phyloP scores from a whole-genome alignment of 2,329 filamentous ascomycete species.

The Epichloe gansuensis region DNA sequence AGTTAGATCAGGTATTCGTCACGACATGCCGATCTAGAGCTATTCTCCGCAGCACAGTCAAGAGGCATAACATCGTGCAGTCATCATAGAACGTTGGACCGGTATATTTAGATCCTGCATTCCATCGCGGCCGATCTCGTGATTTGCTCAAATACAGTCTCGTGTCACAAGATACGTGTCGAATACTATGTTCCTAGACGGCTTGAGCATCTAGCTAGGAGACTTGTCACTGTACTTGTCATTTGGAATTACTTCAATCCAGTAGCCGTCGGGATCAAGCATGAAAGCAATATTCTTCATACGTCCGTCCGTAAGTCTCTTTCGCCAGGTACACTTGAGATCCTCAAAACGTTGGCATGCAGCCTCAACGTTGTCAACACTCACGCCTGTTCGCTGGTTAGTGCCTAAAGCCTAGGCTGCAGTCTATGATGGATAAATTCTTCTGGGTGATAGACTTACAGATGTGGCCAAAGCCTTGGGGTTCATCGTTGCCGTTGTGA shows the following conservation, averaged over 20 bases:
- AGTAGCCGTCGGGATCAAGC: constrained; percentile 78
- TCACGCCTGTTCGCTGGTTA: constrained; percentile 42
- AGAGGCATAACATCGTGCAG: neutral
- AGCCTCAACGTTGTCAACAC: constrained; percentile 78
- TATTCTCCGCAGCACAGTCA: too few species aligned
- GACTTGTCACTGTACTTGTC: constrained; percentile 25
- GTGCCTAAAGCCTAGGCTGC: neutral
- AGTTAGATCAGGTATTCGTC: too few species aligned
- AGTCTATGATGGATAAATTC: neutral
- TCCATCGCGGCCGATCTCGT: neutral
- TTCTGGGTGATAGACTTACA: constrained; percentile 39
- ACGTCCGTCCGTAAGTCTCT: constrained; percentile 77
- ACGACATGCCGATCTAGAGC: too few species aligned
- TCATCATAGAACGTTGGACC: neutral
- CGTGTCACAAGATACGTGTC: neutral
- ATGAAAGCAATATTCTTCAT: constrained; percentile 95
- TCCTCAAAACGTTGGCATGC: constrained; percentile 81
- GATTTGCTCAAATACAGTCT: neutral
- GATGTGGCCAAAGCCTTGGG: constrained; percentile 90
- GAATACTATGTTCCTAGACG: neutral
- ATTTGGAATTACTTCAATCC: constrained; percentile 73
- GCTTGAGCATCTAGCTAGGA: neutral
- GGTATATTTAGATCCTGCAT: neutral
- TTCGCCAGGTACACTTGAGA: constrained; percentile 80
- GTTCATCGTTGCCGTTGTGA: constrained; percentile 83